Evolutionary conservation across 345 rosid species (phyloP).

Genomic region (Eucalyptus melliodora): DNA sequence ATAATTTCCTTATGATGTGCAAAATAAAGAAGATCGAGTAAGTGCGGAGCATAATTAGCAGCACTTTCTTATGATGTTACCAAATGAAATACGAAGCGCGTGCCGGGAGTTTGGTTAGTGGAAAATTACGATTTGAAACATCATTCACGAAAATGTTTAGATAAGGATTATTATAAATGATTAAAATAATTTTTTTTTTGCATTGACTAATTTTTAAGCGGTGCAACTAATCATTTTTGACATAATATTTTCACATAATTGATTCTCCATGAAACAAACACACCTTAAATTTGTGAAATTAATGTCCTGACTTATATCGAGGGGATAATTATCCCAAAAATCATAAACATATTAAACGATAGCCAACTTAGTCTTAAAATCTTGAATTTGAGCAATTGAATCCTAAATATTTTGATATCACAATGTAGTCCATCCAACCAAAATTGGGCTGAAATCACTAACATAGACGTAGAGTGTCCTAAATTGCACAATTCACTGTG

Average conservation of each 20-base stretch:
- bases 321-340: not conserved
- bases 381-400: not conserved
- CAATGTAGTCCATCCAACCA: too few relatives aligned
- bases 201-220: not conserved
- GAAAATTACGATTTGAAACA: not conserved
- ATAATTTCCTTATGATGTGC: not conserved
- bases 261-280: not conserved
- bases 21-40: not conserved
- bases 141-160: not conserved
- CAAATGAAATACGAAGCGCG: not conserved
- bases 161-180: not conserved
- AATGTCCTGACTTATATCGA: rapidly evolving
- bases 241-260: not conserved
- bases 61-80: not conserved
- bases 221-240: not conserved
- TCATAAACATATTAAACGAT: rapidly evolving
- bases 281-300: not conserved
- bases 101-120: not conserved
- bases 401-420: not conserved
- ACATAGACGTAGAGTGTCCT: not conserved
- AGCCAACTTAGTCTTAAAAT: too few relatives aligned
- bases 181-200: not conserved
- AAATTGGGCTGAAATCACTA: not conserved
- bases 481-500: not conserved
- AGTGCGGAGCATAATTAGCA: not conserved